Base-by-base conservation (phyloP, 2,329 filamentous ascomycete species). In the Huntiella decipiens region DNA sequence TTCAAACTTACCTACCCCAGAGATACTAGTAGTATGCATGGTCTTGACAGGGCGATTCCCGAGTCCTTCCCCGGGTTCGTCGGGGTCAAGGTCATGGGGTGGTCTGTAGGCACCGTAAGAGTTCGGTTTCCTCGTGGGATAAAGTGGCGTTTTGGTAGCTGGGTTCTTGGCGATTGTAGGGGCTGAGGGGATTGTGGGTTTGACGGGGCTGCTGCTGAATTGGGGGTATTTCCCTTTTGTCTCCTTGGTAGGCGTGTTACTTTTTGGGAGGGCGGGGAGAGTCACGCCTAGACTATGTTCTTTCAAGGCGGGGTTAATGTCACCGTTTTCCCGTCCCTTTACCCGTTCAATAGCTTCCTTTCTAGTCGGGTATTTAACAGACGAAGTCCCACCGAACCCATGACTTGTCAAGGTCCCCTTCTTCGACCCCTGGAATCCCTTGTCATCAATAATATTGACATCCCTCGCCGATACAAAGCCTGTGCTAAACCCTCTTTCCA, bases 401-500 rank as follows among this genome's bases (percentile, higher is more conserved):
- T 13, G 33, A 10, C 17, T 33, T 16, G 43, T n/a, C 33, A 17
- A 19, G 16, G 16, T 13, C 19, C 11, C 17, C 28, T 38, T n/a
- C 15, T 39, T 17, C 2, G 15, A 22, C 22, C n/a, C 16, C 12
- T 43, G n/a, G 16, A 31, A 37, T 15, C 33, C 33, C 12, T 43
- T 15, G 15, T 34, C 41, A 15, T 28, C 31, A 32, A 43, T 12
- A 19, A 28, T 43, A 12, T 28, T n/a, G 12, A 35, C 15, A 12
- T 35, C 10, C 49, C 40, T 67, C 2, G 76, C 74, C 7, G 72
- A 73, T n/a, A 72, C 73, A 52, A 83, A 82, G 0, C 73, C 75
- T 45, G 77, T 66, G 0, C 74, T 79, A 50, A 82, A 82, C 0
- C 68, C 61, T 45, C 67, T 63, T 39, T 74, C 70, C 74, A 81